phyloP scores from a whole-genome alignment of 163 green algal species.

The Chlamydomonas reinhardtii region DNA sequence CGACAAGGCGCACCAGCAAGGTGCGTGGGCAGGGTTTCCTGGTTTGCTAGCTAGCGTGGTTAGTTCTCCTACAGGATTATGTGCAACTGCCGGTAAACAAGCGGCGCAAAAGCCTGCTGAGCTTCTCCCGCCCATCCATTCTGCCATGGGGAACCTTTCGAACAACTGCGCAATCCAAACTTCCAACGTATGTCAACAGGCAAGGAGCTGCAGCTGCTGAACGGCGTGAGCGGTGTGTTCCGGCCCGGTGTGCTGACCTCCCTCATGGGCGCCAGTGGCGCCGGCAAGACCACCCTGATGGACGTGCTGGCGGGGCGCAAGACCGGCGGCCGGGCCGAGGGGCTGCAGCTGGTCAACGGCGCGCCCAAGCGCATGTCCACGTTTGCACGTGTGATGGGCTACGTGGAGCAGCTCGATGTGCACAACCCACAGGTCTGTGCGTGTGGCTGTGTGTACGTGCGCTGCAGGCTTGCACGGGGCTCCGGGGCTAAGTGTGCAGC shows the following conservation, averaged over 20 bases:
- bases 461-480: too few relatives aligned
- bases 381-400: constrained; percentile 74
- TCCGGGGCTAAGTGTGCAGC: too few relatives aligned
- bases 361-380: constrained; percentile 74
- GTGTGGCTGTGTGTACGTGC: too few relatives aligned
- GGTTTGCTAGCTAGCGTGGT: too few relatives aligned
- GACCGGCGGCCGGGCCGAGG: constrained; percentile 60
- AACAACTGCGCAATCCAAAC: too few relatives aligned
- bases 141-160: too few relatives aligned
- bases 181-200: too few relatives aligned
- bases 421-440: constrained; percentile 41
- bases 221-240: constrained; percentile 77
- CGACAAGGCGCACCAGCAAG: too few relatives aligned
- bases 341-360: constrained; percentile 70
- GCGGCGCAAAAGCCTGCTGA: too few relatives aligned
- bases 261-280: constrained; percentile 73
- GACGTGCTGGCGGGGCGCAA: constrained; percentile 52
- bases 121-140: too few relatives aligned
- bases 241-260: constrained; percentile 78
- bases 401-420: constrained; percentile 79
- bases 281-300: constrained; percentile 76
- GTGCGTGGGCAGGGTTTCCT: background rate
- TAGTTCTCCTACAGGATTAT: too few relatives aligned
- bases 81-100: too few relatives aligned
- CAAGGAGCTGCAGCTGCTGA: constrained; percentile 77